Evolutionary conservation across 2,329 filamentous ascomycete species (phyloP), one percentile per base, ranked within the genome.

Genomic region (Diplocarpon mali): DNA sequence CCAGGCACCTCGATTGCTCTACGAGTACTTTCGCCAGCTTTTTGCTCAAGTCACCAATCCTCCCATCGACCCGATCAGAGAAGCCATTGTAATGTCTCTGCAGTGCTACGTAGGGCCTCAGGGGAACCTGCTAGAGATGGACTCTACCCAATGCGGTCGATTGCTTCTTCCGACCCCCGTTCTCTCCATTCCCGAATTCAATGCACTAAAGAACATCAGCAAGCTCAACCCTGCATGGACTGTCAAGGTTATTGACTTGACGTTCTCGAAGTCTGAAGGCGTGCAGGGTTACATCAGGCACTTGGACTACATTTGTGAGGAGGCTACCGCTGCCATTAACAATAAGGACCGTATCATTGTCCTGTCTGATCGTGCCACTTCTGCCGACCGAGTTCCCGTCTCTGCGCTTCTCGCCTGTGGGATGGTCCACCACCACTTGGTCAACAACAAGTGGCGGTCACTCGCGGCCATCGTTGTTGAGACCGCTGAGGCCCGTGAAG

Each of bases 41-140:
- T 96, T 96, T 64, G 90, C 90, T 9, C 90, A 96, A 69, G 90
- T 96, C 64, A 96, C 90, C 50, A 96, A 96, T 66, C 90, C 90
- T 55, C 90, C 90, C 12, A 96, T 96, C 60, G 90, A 96, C 61
- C 90, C 90, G 28, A 96, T 96, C 57, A 78, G 90, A 65, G 90
- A 96, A 72, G 90, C 89, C 24, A 92, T 95, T 59, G 90, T 96
- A 65, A 96, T 96, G 90, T 95, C 90, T 45, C 70, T 96, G 34
- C 89, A 95, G 63, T 93, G 90, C 59, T 96, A 95, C 62, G 85
- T 96, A 56, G 90, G 90, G 39, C 90, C 90, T 37, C 90, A 96
- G 67, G 90, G 90, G 47, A 96, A 96, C 63, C 69, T 96, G 46
- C 72, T 95, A 27, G 89, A 95, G 67, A 95, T 96, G 85, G 83